These are phyloP conservation scores for Alternaria hordeiaustralica DNA, from an alignment of 2,329 filamentous ascomycete genomes.

Conservation along the genomic window DNA sequence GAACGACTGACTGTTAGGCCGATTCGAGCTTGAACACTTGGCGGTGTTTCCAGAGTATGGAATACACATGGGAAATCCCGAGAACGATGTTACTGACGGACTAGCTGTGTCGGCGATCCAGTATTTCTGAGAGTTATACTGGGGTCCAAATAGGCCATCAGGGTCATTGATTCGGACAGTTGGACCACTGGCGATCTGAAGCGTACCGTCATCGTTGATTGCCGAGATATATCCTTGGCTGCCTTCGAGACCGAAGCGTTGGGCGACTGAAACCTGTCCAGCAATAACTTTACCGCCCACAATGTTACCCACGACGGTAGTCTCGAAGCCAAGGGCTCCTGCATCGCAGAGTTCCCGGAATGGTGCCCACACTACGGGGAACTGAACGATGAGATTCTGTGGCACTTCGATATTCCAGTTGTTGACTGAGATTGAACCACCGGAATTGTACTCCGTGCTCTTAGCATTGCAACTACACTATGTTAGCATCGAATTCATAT, in stretches of 20 bases:
- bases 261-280: constrained; percentile 46
- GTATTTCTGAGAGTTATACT: constrained; percentile 37
- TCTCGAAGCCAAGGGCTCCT: constrained; percentile 29
- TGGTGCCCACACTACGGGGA: constrained; percentile 56
- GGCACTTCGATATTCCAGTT: constrained; percentile 56
- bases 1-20: constrained; percentile 39
- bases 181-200: constrained; percentile 49
- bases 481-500: constrained; percentile 1
- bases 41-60: constrained; percentile 50
- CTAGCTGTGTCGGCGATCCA: constrained; percentile 59
- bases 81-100: constrained; percentile 57
- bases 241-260: constrained; percentile 46
- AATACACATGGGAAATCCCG: constrained; percentile 62
- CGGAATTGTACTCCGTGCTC: constrained; percentile 50
- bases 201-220: constrained; percentile 43
- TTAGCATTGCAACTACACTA: constrained; percentile 24
- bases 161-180: constrained; percentile 54
- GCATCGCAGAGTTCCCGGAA: constrained; percentile 43
- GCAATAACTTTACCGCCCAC: constrained; percentile 48
- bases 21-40: constrained; percentile 49
- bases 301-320: constrained; percentile 50
- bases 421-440: constrained; percentile 55
- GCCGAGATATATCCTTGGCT: constrained; percentile 47
- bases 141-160: constrained; percentile 52
- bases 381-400: constrained; percentile 59